phyloP scores from a whole-genome alignment of 208 protist species.

The Leishmania major region DNA sequence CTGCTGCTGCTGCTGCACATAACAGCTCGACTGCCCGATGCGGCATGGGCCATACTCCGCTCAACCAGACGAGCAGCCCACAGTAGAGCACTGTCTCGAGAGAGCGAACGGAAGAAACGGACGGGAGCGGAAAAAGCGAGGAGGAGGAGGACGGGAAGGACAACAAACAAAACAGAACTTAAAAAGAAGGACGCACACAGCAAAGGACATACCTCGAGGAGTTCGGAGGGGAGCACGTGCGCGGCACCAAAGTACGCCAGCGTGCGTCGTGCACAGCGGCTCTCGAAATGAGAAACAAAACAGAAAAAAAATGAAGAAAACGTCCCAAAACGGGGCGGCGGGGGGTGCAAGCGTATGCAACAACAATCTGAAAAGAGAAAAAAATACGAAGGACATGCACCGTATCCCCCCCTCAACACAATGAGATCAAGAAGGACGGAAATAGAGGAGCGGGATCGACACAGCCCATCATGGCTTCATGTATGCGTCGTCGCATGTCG shows the following conservation, averaged over 20 bases:
- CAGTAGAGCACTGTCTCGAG: not conserved
- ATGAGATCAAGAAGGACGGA: not conserved
- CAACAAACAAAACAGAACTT: constrained; percentile 1
- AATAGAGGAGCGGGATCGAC: not conserved
- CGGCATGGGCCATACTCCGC: not conserved
- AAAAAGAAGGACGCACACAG: not conserved
- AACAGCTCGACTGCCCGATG: not conserved
- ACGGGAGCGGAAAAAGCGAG: not conserved
- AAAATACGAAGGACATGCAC: constrained; percentile 9
- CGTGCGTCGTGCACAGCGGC: not conserved
- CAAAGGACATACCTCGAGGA: constrained; percentile 9
- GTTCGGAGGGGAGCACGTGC: not conserved
- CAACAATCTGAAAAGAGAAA: not conserved
- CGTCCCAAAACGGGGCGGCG: not conserved
- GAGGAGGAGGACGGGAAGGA: not conserved
- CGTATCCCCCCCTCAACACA: not conserved
- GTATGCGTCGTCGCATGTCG: not conserved
- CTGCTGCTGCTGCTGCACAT: not conserved
- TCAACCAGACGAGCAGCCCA: not conserved
- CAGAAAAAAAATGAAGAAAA: not conserved
- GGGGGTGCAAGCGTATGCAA: not conserved
- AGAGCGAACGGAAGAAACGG: constrained; percentile 13
- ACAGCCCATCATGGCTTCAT: not conserved
- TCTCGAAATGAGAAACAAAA: constrained; percentile 11
- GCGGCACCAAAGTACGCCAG: not conserved